Evolutionary conservation across 495 filamentous ascomycete species (phyloP).

Genomic region (Penicillium herquei): DNA sequence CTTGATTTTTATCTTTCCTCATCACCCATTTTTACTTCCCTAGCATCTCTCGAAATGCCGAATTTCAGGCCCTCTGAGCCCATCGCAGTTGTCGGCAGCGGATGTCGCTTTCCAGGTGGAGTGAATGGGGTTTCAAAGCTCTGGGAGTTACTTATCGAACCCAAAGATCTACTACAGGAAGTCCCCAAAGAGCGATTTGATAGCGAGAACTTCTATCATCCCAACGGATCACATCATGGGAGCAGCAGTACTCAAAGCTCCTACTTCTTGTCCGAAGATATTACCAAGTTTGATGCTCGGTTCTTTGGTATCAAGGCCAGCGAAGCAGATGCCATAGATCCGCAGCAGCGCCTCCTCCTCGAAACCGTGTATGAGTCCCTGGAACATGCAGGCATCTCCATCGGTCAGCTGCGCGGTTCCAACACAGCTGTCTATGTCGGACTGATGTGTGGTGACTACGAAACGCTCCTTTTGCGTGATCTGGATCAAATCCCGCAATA

Average conservation of each 20-base stretch:
- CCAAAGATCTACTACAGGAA: too few species aligned
- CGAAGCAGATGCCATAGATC: slow-evolving; percentile 43
- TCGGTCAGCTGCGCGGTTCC: not conserved
- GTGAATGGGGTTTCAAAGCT: too few species aligned
- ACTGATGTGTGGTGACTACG: slow-evolving; percentile 33
- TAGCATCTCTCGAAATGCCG: too few species aligned
- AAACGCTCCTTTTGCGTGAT: slow-evolving; percentile 35
- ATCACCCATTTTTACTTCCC: too few species aligned
- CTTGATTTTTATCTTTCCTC: too few species aligned
- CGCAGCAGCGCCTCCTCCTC: slow-evolving; percentile 47
- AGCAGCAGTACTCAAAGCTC: slow-evolving; percentile 22
- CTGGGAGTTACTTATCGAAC: too few species aligned
- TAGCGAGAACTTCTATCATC: slow-evolving; percentile 17
- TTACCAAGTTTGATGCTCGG: slow-evolving; percentile 32
- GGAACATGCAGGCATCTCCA: slow-evolving; percentile 27
- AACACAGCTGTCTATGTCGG: slow-evolving; percentile 19
- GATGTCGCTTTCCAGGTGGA: too few species aligned
- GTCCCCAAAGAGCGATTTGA: too few species aligned
- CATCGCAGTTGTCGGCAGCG: too few species aligned
- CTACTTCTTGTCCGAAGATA: slow-evolving; percentile 39
- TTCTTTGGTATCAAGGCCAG: slow-evolving; percentile 56
- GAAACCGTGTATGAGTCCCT: slow-evolving; percentile 56
- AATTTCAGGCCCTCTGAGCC: too few species aligned
- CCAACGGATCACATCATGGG: slow-evolving; percentile 12
- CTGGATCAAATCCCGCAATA: slow-evolving; percentile 29